Evolutionary conservation across 2,329 filamentous ascomycete genomes (phyloP).

Genomic region (Trichoderma afroharzianum): DNA sequence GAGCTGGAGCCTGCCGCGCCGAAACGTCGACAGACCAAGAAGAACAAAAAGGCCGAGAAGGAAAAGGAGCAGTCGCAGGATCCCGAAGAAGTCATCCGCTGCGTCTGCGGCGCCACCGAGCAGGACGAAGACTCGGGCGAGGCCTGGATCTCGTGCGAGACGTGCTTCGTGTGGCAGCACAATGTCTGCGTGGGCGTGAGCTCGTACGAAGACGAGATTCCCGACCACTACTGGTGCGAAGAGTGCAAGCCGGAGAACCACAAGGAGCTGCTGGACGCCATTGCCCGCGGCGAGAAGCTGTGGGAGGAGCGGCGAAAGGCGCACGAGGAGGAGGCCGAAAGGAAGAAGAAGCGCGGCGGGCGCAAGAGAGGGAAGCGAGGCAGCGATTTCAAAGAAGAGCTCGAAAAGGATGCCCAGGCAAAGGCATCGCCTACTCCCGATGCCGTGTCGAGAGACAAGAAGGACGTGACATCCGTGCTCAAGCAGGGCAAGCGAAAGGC

Average conservation of each 20-base stretch:
- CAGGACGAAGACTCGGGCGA: slow-evolving; percentile 82
- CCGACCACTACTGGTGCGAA: slow-evolving; percentile 89
- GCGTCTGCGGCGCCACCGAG: slow-evolving; percentile 84
- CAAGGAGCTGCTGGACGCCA: slow-evolving; percentile 71
- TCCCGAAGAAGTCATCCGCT: slow-evolving; percentile 75
- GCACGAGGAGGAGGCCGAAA: slow-evolving; percentile 59
- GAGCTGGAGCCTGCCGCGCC: slow-evolving; percentile 59
- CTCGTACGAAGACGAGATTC: slow-evolving; percentile 71
- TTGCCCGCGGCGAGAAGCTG: slow-evolving; percentile 75
- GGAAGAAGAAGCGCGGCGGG: slow-evolving; percentile 54
- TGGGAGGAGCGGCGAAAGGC: slow-evolving; percentile 71
- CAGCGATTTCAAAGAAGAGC: slow-evolving; percentile 64
- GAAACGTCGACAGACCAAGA: slow-evolving; percentile 51
- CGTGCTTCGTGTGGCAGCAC: slow-evolving; percentile 92
- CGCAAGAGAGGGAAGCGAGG: slow-evolving; percentile 64
- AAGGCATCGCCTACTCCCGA: slow-evolving; percentile 41
- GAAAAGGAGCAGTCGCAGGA: slow-evolving; percentile 52
- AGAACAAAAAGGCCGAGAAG: slow-evolving; percentile 60
- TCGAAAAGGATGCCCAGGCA: slow-evolving; percentile 42
- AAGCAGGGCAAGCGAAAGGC: slow-evolving; percentile 54
- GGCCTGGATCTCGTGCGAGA: slow-evolving; percentile 94
- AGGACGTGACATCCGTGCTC: slow-evolving; percentile 46
- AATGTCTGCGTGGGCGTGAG: slow-evolving; percentile 90
- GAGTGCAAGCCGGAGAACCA: slow-evolving; percentile 82
- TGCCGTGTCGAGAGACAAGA: slow-evolving; percentile 45